Conservation (phyloP, 768 basidiomycete species). For the Asterophora parasitica region DNA sequence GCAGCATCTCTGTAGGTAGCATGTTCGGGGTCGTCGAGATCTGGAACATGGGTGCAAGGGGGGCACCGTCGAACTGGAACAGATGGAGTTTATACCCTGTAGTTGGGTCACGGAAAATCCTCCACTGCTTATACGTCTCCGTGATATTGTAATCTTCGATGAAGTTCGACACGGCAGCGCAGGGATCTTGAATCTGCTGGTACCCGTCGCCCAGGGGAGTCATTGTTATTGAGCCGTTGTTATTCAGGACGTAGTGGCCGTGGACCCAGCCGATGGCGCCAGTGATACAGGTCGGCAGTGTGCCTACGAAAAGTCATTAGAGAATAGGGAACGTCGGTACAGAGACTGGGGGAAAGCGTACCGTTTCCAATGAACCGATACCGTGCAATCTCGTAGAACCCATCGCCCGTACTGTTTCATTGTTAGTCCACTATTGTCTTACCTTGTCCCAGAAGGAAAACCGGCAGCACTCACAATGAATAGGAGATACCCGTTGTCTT, state of each 20-base stretch:
- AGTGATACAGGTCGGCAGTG: conserved; percentile 83
- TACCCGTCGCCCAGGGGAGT: conserved; percentile 80
- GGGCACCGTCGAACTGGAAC: conserved; percentile 73
- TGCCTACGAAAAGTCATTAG: conserved; percentile 39
- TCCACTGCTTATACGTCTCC: conserved; percentile 62
- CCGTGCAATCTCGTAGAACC: conserved; percentile 84
- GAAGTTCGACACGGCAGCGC: conserved; percentile 83
- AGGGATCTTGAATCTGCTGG: conserved; percentile 94
- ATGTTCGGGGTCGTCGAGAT: conserved; percentile 76
- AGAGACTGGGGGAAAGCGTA: conserved; percentile 26
- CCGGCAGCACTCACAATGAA: conserved; percentile 77
- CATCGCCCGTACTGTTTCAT: conserved; percentile 54
- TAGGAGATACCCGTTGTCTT: conserved; percentile 80
- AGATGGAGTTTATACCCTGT: conserved; percentile 69
- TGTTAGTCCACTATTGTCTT: conserved; percentile 10
- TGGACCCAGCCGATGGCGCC: conserved; percentile 89
- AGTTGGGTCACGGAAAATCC: conserved; percentile 62
- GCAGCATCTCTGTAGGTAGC: conserved; percentile 69
- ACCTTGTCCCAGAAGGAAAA: neutral
- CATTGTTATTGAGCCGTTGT: conserved; percentile 79
- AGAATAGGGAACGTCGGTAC: neutral
- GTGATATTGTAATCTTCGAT: conserved; percentile 79
- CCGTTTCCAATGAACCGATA: conserved; percentile 90
- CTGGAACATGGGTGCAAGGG: conserved; percentile 66
- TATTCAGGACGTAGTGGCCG: conserved; percentile 61